These are phyloP conservation scores for Tillandsia fasciculata DNA, from an alignment of 176 grass and related monocot species.

Conservation along the genomic window DNA sequence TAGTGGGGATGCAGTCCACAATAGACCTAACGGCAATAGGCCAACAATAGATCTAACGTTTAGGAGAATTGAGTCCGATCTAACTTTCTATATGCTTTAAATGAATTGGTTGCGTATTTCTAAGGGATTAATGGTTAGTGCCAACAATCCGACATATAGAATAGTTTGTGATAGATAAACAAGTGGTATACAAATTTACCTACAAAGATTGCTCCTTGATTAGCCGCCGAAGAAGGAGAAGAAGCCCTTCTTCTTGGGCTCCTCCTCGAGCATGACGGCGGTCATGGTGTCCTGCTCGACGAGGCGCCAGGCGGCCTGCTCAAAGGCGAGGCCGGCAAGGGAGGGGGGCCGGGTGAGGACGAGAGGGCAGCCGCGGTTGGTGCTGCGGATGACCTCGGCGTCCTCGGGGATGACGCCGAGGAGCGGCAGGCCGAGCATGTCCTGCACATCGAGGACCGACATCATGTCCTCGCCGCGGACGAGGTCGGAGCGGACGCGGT, in stretches of 20 bases:
- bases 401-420: slow-evolving; percentile 83
- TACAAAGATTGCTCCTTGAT: neutral
- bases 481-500: slow-evolving; percentile 70
- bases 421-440: slow-evolving; percentile 82
- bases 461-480: slow-evolving; percentile 94
- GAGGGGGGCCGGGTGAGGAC: slow-evolving; percentile 69
- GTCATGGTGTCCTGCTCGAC: slow-evolving; percentile 89
- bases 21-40: too few relatives aligned
- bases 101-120: too few relatives aligned
- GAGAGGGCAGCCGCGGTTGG: slow-evolving; percentile 60
- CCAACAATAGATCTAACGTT: too few relatives aligned
- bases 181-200: too few relatives aligned
- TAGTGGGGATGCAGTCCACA: too few relatives aligned
- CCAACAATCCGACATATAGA: too few relatives aligned
- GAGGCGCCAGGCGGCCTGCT: slow-evolving; percentile 74
- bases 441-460: slow-evolving; percentile 85
- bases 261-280: slow-evolving; percentile 71
- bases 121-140: too few relatives aligned
- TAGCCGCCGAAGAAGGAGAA: slow-evolving; percentile 63
- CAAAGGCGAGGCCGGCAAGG: slow-evolving; percentile 64
- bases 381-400: slow-evolving; percentile 70
- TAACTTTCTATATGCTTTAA: too few relatives aligned
- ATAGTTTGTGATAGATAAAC: too few relatives aligned
- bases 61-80: too few relatives aligned
- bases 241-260: slow-evolving; percentile 61